Base-by-base conservation (phyloP, 441 rosid genomes). In the Gossypium aridum region DNA sequence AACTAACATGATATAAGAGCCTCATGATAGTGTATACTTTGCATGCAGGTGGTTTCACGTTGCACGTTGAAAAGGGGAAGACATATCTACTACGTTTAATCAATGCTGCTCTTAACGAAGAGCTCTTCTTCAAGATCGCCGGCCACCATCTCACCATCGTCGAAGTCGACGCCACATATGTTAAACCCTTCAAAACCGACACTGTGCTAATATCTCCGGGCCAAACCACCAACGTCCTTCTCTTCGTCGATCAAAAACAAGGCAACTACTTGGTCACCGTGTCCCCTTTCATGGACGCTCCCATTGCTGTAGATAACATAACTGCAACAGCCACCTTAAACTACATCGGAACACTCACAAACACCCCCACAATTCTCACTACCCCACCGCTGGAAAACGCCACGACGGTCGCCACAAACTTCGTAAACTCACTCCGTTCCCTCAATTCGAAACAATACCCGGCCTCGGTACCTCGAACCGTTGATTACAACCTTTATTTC, bases 51-150 rank as follows among this genome's bases (percentile, higher is more conserved):
- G 94, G 91, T 34, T 89, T 84, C 81, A 87, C 62, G 51, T 81
- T 92, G 64, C 81, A 87, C 0, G 99, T 95, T 2, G 76, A 83
- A 56, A 85, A 67, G 22, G 88, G 98, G 8, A 86, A 89, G 81
- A 90, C 94, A 43, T 95, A 93, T 83, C 26, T 95, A 79, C 85
- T 95, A 13, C 88, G 99, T 16, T 31, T 95, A 37, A 47, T 95
- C 91, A 95, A 93, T 13, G 97, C 99, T 80, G 97, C 98, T 72
- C 91, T 95, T 78, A 93, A 95, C 76, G 98, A 95, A 78, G 99
- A 95, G 81, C 93, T 95, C 19, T 95, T 95, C 80, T 95, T 95
- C 86, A 90, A 92, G 73, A 86, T 93, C 57, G 97, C 97, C 0
- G 95, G 91, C 5, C 99, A 95, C 84, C 79, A 76, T 66, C 85